Base-by-base conservation (phyloP, 208 protist species). In the Leishmania braziliensis region DNA sequence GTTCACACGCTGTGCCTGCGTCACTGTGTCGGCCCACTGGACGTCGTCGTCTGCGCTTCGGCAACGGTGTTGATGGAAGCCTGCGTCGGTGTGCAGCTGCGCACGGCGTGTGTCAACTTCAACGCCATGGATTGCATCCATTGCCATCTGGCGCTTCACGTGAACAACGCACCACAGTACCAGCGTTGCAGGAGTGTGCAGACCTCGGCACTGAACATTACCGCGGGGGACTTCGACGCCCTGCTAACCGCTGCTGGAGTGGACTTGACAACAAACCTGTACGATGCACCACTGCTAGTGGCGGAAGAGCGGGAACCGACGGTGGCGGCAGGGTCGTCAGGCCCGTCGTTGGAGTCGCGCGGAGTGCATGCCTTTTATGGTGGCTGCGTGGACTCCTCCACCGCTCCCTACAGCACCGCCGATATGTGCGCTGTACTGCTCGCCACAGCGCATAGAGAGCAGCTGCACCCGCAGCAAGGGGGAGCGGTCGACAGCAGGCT, bases 121-220 rank as follows among this genome's bases (percentile, higher is more conserved):
- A 79, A 70, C 8, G 91, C 92, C 0, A 81, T 66, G 0, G 79
- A 94, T 71, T 97, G 90, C 66, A 83, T 83, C 5, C 79, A 85
- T 46, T 96, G 92, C 82, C 91, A 95, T 77, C 62, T 90, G 43
- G 91, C 95, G 12, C 86, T 95, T n/a, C 91, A 96, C 79, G 89
- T 93, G 5, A 96, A 96, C 79, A 86, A 83, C 23, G 72, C 43
- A 0, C 95, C 95, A 29, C 78, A 63, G 60, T 95, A 91, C 77
- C 77, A 87, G 53, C 81, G 81, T 26, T 95, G 95, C 77, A 76
- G 78, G 8, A 75, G 72, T 36, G 90, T 97, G 84, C 78, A 87
- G 39, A 83, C 87, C 12, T 96, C 93, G 5, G 84, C 89, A 46
- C 82, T 95, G 23, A 96, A 95, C 86, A 89, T 96, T 33, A 90